Evolutionary conservation across 371 early-diverging fungal genomes (phyloP), one percentile per base, ranked within the genome.

Genomic region (Rhizoclosmatium hyalinum): DNA sequence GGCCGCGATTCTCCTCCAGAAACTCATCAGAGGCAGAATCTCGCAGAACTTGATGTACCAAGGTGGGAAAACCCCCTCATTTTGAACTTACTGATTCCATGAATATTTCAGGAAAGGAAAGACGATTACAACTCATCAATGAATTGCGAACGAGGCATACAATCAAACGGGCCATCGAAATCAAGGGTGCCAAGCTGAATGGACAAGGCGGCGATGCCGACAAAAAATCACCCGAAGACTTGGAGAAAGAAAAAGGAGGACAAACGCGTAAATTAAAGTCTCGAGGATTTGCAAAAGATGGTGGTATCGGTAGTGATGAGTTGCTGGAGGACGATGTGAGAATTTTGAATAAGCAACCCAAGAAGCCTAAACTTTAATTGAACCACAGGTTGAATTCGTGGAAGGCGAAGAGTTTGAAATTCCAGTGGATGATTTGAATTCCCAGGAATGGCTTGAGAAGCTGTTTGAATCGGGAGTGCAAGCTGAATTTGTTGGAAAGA

Each of bases 1-100:
- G 12, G 81, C 86, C 2, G 82, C 88, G 1, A 70, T 86, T 2
- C 62, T 85, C 14, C 66, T 89, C 32, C 89, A 89, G 65, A 81
- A 82, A 50, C 71, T 86, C n/a, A 81, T 89, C 8, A 76, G 87
- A 1, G 89, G 89, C 0, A 75, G 89, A 0, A 72, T 80, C 24
- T 76, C 78, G 21, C 89, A 89, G 75, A 82, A 81, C 43, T 57
- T 75, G 24, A 86, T 87, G 85, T 84, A 81, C 53, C 81, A 81
- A 75, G 87, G 50, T 50, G 17, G 32, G 32, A 50, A 85, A 75
- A 79, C 21, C 67, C 14, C n/a, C 43, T 8, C 42, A 74, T 17
- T 43, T 46, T 19, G 44, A 21, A 46, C 32, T 21, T 14, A 32
- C 45, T 43, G 39, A 32, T 14, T n/a, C 24, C 21, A 19, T 8